phyloP scores from a whole-genome alignment of 2,329 filamentous ascomycete species.

The Aspergillus novofumigatus region DNA sequence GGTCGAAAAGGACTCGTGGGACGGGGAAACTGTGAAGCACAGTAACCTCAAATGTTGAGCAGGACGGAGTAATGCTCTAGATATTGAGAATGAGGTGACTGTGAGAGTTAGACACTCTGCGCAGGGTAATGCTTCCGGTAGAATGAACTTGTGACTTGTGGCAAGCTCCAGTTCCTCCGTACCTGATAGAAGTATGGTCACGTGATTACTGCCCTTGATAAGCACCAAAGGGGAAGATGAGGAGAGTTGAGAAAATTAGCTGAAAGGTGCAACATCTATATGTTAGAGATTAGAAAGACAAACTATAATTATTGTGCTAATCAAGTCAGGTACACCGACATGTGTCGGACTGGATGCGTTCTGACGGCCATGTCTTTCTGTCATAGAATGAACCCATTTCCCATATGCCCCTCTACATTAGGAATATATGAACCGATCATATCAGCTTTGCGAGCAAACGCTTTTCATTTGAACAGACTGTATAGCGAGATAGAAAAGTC shows the following conservation, averaged over 20 bases:
- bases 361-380: neutral
- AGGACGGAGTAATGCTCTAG: neutral
- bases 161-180: neutral
- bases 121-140: neutral
- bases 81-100: neutral
- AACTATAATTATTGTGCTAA: no score
- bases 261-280: no score
- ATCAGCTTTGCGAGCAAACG: slow-evolving; percentile 1
- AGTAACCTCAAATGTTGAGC: neutral
- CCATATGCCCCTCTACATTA: neutral
- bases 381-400: neutral
- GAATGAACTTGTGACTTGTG: neutral
- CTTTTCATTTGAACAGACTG: slow-evolving; percentile 16
- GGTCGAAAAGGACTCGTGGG: no score
- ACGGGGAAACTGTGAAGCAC: neutral
- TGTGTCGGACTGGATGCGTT: neutral
- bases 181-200: neutral
- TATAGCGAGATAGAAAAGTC: slow-evolving; percentile 17
- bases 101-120: neutral
- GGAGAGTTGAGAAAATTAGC: no score
- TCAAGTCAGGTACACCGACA: no score
- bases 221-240: no score
- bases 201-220: neutral
- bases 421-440: neutral
- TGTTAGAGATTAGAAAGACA: no score